phyloP scores from a whole-genome alignment of 2,329 filamentous ascomycete species.

The Shiraia sp. region DNA sequence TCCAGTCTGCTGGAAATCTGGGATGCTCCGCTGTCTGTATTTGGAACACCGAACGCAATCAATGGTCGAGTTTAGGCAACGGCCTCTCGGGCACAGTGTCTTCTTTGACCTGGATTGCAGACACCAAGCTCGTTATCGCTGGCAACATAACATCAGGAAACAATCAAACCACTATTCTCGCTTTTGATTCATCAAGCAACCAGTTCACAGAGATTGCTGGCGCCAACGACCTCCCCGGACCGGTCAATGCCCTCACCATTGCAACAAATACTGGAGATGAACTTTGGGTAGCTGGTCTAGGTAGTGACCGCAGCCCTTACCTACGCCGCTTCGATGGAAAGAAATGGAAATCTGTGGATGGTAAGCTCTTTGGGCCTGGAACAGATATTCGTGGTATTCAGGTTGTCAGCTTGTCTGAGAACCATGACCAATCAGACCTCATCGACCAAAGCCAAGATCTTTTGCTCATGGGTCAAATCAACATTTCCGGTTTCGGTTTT shows the following conservation, averaged over 20 bases:
- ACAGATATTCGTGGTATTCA: conserved; percentile 80
- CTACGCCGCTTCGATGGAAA: conserved; percentile 80
- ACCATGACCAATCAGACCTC: conserved; percentile 67
- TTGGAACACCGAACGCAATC: conserved; percentile 69
- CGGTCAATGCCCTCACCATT: conserved; percentile 74
- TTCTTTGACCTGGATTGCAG: conserved; percentile 74
- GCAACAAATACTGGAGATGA: conserved; percentile 73
- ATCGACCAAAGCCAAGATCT: conserved; percentile 71
- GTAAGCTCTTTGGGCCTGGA: conserved; percentile 59
- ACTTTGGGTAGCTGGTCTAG: conserved; percentile 81
- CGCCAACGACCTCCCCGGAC: conserved; percentile 74
- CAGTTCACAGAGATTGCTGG: conserved; percentile 67
- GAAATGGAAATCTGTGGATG: conserved; percentile 67
- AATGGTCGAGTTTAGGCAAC: conserved; percentile 81
- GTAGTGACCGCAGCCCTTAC: conserved; percentile 70
- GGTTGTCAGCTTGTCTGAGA: conserved; percentile 70
- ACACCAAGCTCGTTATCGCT: conserved; percentile 72
- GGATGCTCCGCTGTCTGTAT: conserved; percentile 81
- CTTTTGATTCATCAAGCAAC: conserved; percentile 70
- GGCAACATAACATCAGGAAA: conserved; percentile 74
- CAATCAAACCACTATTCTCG: conserved; percentile 69
- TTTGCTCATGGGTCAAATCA: conserved; percentile 82
- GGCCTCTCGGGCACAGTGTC: conserved; percentile 72
- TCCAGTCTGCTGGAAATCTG: conserved; percentile 79
- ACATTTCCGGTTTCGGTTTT: conserved; percentile 74